phyloP scores from a whole-genome alignment of 106 monocot genomes.

The Dendrobium catenatum region DNA sequence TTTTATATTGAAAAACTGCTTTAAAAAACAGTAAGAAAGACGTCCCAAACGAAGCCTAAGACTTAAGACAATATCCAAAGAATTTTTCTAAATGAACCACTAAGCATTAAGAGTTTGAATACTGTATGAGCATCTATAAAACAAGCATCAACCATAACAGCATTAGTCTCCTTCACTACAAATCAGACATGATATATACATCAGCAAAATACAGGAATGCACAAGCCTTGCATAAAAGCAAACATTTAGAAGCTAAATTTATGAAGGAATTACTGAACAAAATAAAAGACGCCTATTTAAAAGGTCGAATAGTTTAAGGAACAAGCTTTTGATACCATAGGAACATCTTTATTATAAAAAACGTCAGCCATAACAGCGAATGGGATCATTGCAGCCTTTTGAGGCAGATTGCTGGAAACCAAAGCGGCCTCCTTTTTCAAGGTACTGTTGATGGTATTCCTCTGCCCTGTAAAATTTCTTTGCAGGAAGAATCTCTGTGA shows the following conservation, averaged over 20 bases:
- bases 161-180: too few relatives aligned
- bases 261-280: not conserved
- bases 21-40: too few relatives aligned
- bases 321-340: not conserved
- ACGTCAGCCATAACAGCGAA: slow-evolving; percentile 85
- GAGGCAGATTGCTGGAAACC: slow-evolving; percentile 66
- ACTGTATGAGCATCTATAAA: too few relatives aligned
- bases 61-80: too few relatives aligned
- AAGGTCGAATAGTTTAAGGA: not conserved
- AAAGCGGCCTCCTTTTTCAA: slow-evolving; percentile 86
- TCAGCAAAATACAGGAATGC: too few relatives aligned
- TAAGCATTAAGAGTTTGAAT: too few relatives aligned
- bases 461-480: slow-evolving; percentile 93
- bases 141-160: too few relatives aligned
- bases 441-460: slow-evolving; percentile 98
- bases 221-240: not conserved
- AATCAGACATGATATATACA: not conserved
- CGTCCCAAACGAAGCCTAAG: too few relatives aligned
- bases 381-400: slow-evolving; percentile 90
- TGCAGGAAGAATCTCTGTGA: slow-evolving; percentile 89
- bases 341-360: not conserved
- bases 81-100: too few relatives aligned
- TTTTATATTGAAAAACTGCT: too few relatives aligned
- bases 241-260: not conserved
- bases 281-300: not conserved